phyloP scores from a whole-genome alignment of 176 grass and related monocot genomes.

The Avena eriantha region DNA sequence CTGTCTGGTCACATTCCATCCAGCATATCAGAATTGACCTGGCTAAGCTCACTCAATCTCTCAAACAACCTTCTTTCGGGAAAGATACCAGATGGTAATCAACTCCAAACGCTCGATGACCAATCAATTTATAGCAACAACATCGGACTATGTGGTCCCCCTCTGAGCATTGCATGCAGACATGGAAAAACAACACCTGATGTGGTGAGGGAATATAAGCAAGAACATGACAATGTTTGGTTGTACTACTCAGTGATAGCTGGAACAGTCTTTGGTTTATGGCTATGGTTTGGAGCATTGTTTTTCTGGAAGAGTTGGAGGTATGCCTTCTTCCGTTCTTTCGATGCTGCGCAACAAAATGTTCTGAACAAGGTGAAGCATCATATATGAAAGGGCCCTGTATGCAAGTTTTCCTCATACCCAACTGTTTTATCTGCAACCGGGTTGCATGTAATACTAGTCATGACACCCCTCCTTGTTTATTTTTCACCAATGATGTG shows the following conservation, averaged over 20 bases:
- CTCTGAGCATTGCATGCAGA: neutral
- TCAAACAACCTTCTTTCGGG: too few relatives aligned
- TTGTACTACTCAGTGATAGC: neutral
- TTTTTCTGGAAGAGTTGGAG: neutral
- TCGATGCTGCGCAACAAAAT: neutral
- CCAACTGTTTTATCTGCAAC: too few relatives aligned
- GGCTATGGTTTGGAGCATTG: neutral
- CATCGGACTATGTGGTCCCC: neutral
- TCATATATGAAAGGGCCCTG: neutral
- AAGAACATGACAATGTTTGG: neutral
- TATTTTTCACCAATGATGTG: too few relatives aligned
- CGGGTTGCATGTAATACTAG: too few relatives aligned
- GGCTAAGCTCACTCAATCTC: too few relatives aligned
- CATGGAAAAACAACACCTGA: neutral
- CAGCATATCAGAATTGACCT: neutral
- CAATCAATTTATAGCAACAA: neutral
- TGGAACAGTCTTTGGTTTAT: neutral
- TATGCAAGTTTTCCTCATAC: too few relatives aligned
- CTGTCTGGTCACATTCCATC: slow-evolving; percentile 34
- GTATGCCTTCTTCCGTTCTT: neutral
- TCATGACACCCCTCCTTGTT: too few relatives aligned
- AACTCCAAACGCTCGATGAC: neutral
- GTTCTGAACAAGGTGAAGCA: neutral
- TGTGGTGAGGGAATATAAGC: neutral
- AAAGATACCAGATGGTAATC: neutral